Evolutionary conservation across 768 basidiomycete genomes (phyloP), one percentile per base, ranked within the genome.

Genomic region (Lentinula aciculospora): DNA sequence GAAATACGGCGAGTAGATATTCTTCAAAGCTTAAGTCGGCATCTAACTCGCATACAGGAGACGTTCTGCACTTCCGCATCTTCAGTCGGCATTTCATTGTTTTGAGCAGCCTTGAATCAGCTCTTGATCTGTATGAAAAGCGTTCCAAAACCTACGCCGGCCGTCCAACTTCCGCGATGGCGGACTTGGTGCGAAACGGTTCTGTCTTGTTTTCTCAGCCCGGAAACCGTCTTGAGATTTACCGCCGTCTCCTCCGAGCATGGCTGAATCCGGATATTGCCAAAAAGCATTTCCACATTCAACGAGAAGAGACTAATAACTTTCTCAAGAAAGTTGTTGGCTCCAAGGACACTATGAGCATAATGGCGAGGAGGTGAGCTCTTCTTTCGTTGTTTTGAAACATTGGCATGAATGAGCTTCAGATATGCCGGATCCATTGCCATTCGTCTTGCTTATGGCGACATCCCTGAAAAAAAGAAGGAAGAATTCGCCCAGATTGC

Each of bases 351-450:
- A 48, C 47, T 2, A 48, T 48, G 47, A 48, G 47, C n/a, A 48
- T 48, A 28, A 28, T 48, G 47, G 47, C 47, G 3, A 48, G 47
- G 13, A 8, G 47, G 47, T 48, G 19, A 48, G 31, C 28, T 28
- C 21, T 17, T 12, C 12, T 15, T 29, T 17, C 19, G 19, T 28
- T 4, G 2, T 31, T 17, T 29, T 17, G 47, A 9, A 48, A 12
- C 2, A 19, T 17, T 48, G 4, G 4, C 28, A 10, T 13, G 29
- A 37, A 19, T 32, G n/a, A 21, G 9, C 15, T 2, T 10, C 56
- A 57, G 56, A 48, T 45, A 57, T 32, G 56, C 59, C 28, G 59
- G 59, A 31, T 58, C 59, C 17, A 60, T 60, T 58, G 57, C 57
- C 13, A 40, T 60, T 25, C 42, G 42, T 5, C 29, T 60, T 27